A percentile compares a stretch with the other conserved stretches of the same genome.
phyloP scores from a whole-genome alignment of 768 basidiomycete species.

The Tylopilus balloui region DNA sequence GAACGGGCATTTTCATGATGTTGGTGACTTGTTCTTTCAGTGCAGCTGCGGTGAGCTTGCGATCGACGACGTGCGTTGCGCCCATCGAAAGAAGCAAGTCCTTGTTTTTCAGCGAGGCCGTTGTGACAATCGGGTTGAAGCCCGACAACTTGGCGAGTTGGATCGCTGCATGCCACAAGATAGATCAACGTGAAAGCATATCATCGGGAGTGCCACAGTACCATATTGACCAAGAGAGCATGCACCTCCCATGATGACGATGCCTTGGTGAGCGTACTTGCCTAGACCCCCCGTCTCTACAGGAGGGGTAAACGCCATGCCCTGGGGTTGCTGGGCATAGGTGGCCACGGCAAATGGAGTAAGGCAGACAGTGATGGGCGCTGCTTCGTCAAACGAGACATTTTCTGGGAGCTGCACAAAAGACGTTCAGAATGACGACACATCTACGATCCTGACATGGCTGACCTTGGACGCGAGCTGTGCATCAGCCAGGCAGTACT shows the following conservation, averaged over 20 bases:
- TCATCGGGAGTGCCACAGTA: conserved; percentile 2
- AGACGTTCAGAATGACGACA: background rate
- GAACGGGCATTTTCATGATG: background rate
- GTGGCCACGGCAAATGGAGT: conserved; percentile 33
- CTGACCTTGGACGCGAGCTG: conserved; percentile 19
- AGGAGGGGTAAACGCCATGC: conserved; percentile 25
- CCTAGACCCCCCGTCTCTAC: conserved; percentile 26
- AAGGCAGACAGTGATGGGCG: conserved; percentile 33
- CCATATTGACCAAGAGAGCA: conserved; percentile 38
- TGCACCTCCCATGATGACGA: conserved; percentile 35
- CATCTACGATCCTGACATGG: background rate
- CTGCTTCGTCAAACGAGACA: conserved; percentile 34
- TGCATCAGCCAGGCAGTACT: conserved; percentile 22
- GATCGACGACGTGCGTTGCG: conserved; percentile 36
- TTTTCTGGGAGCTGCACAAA: conserved; percentile 28
- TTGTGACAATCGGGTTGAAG: conserved; percentile 35
- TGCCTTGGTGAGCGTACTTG: conserved; percentile 30
- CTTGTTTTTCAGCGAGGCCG: conserved; percentile 32
- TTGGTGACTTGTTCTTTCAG: conserved; percentile 7
- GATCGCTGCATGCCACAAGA: conserved; percentile 17
- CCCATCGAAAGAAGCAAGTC: conserved; percentile 30
- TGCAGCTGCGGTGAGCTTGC: conserved; percentile 12
- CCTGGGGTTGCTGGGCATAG: conserved; percentile 25
- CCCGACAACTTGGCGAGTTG: conserved; percentile 33
- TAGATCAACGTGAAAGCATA: background rate